A percentile compares a stretch with the other conserved stretches of the same genome.
Conservation (phyloP, 768 basidiomycete species). For the Tricholoma flavovirens region DNA sequence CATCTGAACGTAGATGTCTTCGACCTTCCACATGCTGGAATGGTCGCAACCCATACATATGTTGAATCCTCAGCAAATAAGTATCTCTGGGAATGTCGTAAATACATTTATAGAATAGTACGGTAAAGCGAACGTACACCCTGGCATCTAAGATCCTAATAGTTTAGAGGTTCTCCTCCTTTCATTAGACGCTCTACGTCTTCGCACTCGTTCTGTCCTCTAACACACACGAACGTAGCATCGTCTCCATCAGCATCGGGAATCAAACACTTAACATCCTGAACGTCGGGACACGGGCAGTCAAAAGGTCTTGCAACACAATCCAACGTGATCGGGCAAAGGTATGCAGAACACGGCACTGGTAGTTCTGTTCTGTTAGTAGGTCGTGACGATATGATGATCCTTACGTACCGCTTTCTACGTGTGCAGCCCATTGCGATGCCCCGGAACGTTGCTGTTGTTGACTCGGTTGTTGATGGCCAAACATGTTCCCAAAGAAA, state of each 20-base stretch:
- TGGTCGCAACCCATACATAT: not conserved
- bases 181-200: conserved; percentile 52
- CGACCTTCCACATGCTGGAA: not conserved
- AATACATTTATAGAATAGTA: not conserved
- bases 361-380: not conserved
- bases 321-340: conserved; percentile 70
- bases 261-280: conserved; percentile 73
- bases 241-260: conserved; percentile 53
- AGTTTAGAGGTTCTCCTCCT: conserved; percentile 12
- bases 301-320: conserved; percentile 60
- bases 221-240: conserved; percentile 64
- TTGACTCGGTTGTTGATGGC: conserved; percentile 55
- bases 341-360: conserved; percentile 72
- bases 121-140: not conserved
- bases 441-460: conserved; percentile 50
- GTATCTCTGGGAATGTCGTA: not conserved
- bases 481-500: conserved; percentile 78
- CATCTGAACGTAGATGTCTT: not conserved
- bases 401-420: conserved; percentile 50
- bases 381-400: not conserved
- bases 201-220: conserved; percentile 60
- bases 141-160: no score
- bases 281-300: conserved; percentile 72
- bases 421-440: conserved; percentile 61
- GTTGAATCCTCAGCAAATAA: not conserved